Percentiles rank a stretch among this genome's conserved stretches.
Conservation (phyloP, 202 grass and related monocot genomes). For the Brachypodium distachyon region DNA sequence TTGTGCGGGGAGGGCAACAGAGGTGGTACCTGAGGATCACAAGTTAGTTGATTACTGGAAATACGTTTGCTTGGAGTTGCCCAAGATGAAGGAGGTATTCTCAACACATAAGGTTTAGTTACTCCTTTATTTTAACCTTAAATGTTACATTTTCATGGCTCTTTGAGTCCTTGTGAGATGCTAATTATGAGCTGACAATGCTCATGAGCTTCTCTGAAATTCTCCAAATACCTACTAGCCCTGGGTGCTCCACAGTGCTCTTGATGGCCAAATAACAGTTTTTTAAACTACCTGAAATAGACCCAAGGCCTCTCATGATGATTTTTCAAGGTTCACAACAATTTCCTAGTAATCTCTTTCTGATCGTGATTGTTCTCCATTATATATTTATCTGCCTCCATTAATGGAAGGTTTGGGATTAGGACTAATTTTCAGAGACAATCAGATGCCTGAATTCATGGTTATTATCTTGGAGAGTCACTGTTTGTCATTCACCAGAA, state of each 20-base stretch:
- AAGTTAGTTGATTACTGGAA: slow-evolving; percentile 76
- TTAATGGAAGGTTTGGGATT: no score
- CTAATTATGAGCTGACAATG: not conserved
- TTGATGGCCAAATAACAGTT: not conserved
- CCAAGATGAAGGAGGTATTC: slow-evolving; percentile 16
- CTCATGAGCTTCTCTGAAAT: not conserved
- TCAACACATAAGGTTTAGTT: not conserved
- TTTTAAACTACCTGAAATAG: not conserved
- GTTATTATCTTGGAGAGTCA: no score
- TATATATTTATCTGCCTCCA: no score
- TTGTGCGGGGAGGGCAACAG: slow-evolving; percentile 40
- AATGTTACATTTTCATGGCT: not conserved
- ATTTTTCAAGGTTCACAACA: not conserved
- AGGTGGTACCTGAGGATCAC: slow-evolving; percentile 50
- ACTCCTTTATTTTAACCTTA: slow-evolving; percentile 13
- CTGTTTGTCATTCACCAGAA: no score
- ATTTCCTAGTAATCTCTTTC: not conserved
- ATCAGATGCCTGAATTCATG: no score
- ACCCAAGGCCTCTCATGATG: not conserved
- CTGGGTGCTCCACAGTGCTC: not conserved
- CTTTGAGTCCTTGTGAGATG: not conserved
- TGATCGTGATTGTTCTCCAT: not conserved
- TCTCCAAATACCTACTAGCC: not conserved
- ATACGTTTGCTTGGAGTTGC: slow-evolving; percentile 26
- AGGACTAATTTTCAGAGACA: no score